These are phyloP conservation scores for Botryobasidium botryosum DNA, from an alignment of 768 basidiomycete species.

Conservation along the genomic window DNA sequence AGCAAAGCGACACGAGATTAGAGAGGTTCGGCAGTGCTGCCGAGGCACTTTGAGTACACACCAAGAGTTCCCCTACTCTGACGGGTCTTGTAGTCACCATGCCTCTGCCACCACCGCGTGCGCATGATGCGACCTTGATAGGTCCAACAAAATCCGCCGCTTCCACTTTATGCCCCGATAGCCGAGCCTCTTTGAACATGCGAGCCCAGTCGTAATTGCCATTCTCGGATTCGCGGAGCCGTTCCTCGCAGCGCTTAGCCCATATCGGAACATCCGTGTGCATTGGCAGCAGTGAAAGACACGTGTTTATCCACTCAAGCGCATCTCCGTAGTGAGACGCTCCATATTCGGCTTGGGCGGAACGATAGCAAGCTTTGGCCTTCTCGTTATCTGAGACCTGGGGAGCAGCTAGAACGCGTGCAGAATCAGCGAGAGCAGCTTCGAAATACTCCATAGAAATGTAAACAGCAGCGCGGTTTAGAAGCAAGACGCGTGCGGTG, in stretches of 20 bases:
- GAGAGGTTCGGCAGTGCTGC: not conserved
- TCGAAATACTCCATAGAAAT: not conserved
- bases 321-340: not conserved
- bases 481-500: constrained; percentile 1
- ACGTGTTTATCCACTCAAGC: too few relatives aligned
- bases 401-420: not conserved
- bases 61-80: constrained; percentile 3
- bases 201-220: constrained; percentile 17
- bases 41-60: too few relatives aligned
- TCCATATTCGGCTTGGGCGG: constrained; percentile 4
- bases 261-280: too few relatives aligned
- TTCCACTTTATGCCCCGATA: constrained; percentile 7
- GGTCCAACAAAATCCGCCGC: constrained; percentile 6
- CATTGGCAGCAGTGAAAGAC: too few relatives aligned
- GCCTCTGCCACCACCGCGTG: constrained; percentile 10
- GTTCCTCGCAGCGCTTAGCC: constrained; percentile 12
- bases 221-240: constrained; percentile 13
- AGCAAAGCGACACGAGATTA: not conserved
- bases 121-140: constrained; percentile 2
- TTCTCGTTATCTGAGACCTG: not conserved
- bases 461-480: constrained; percentile 1
- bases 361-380: constrained; percentile 1
- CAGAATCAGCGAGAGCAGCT: not conserved
- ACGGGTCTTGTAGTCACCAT: constrained; percentile 7
- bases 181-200: constrained; percentile 12